Base-by-base conservation (phyloP, 2,329 filamentous ascomycete genomes). In the Botryotinia narcissicola region DNA sequence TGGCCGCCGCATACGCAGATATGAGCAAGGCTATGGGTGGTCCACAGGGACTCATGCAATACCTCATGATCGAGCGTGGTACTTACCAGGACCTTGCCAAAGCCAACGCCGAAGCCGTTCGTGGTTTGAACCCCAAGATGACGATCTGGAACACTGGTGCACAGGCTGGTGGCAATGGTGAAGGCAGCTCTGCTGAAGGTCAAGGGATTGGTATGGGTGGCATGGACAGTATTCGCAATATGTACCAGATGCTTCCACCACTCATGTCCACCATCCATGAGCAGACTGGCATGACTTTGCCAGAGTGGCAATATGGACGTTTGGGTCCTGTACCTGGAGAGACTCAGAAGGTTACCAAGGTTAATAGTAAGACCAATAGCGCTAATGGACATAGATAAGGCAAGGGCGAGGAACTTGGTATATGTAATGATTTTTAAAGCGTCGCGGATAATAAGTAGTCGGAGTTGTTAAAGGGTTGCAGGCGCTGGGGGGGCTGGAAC, bases 251-350 rank as follows among this genome's bases (percentile, higher is more conserved):
- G 81, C 84, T 97, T 75, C 94, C 94, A 51, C 94, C 94, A 8
- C 86, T 97, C 32, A 90, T 97, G 84, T 90, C 88, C 16, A 97
- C 94, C 0, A 95, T 97, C 79, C 91, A 96, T 78, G 93, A 97
- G 74, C 94, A 97, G 85, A 97, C 93, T 0, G 93, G 93, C 0
- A 94, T 97, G 79, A 87, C 87, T 1, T 89, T 95, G 10, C 94
- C 94, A 1, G 88, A 88, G 78, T 97, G 94, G 94, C 88, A 90
- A 80, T 90, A 90, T 80, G 88, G 88, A 0, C 84, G 83, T 59
- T 77, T 87, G 48, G 71, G 71, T 1, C 48, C 62, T 14, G 48
- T 57, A 82, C 83, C 8, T 77, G 76, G 0, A 78, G 83, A 73
- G 1, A 76, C 77, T n/a, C 46, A 29, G 25, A 25, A 48, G 18